These are phyloP conservation scores for Hanseniaspora lachancei DNA, from an alignment of 805 yeast species.

Conservation along the genomic window DNA sequence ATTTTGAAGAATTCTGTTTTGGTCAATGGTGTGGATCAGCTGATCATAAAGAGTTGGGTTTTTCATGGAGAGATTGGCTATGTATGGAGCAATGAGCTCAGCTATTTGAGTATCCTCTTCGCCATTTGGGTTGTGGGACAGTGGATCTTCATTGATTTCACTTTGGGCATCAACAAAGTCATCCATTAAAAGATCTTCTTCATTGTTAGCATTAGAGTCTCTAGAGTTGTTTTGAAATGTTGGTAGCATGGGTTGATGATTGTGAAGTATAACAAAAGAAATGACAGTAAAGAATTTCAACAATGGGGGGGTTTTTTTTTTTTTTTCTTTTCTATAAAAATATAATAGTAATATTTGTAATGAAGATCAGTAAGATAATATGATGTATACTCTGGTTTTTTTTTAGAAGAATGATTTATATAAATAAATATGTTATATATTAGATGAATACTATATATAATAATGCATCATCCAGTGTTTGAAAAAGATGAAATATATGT, in stretches of 20 bases:
- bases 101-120: slow-evolving; percentile 8
- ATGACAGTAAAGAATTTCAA: no score
- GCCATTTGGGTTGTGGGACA: neutral
- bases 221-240: neutral
- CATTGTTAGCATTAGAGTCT: neutral
- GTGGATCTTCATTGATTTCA: neutral
- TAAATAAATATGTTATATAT: no score
- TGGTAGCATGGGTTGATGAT: neutral
- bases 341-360: no score
- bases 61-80: slow-evolving; percentile 5
- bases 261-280: no score
- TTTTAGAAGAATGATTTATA: no score
- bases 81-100: neutral
- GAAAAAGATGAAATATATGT: no score
- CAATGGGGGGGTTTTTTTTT: no score
- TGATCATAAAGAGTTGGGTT: slow-evolving; percentile 3
- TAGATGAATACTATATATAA: no score
- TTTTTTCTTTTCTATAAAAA: no score
- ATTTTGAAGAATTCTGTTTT: slow-evolving; percentile 2
- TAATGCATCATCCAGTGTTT: no score
- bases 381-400: no score
- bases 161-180: neutral
- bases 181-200: neutral
- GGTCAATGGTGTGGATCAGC: slow-evolving; percentile 7
- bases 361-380: no score